A percentile compares a stretch with the other conserved stretches of the same genome.
phyloP scores from a whole-genome alignment of 257 asterid species.

The Striga asiatica region DNA sequence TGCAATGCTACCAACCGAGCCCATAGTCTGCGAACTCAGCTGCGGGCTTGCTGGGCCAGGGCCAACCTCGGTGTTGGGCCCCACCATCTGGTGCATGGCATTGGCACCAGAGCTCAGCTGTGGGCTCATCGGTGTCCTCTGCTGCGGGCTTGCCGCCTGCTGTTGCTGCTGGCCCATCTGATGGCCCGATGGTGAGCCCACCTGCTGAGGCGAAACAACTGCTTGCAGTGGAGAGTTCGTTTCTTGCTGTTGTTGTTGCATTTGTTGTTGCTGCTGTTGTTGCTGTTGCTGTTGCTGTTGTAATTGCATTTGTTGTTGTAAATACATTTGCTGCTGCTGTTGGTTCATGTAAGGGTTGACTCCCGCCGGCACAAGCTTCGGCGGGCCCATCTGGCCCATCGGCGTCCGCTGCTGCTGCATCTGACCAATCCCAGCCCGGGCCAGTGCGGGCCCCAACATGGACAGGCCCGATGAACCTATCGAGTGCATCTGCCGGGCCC shows the following conservation, averaged over 20 bases:
- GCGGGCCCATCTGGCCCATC: slow-evolving; percentile 87
- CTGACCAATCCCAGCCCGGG: slow-evolving; percentile 49
- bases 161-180: slow-evolving; percentile 49
- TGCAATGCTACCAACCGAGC: slow-evolving; percentile 71
- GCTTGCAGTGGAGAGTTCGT: slow-evolving; percentile 58
- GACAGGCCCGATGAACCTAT: slow-evolving; percentile 53
- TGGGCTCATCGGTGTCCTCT: slow-evolving; percentile 92
- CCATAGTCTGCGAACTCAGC: slow-evolving; percentile 84
- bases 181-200: slow-evolving; percentile 80
- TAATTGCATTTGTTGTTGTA: slow-evolving; percentile 24
- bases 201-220: slow-evolving; percentile 63
- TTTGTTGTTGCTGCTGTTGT: slow-evolving; percentile 30
- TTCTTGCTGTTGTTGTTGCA: slow-evolving; percentile 40
- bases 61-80: slow-evolving; percentile 67
- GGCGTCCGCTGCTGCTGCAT: slow-evolving; percentile 71
- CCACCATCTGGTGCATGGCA: slow-evolving; percentile 51
- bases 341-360: slow-evolving; percentile 56
- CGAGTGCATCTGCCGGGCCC: slow-evolving; percentile 64
- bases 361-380: slow-evolving; percentile 61
- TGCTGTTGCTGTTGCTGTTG: slow-evolving; percentile 29
- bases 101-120: slow-evolving; percentile 91
- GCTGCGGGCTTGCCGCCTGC: slow-evolving; percentile 82
- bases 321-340: slow-evolving; percentile 36
- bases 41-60: slow-evolving; percentile 97
- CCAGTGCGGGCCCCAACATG: slow-evolving; percentile 48